Evolutionary conservation across 169 alveolate species (phyloP).

Genomic region (Plasmodium berghei): DNA sequence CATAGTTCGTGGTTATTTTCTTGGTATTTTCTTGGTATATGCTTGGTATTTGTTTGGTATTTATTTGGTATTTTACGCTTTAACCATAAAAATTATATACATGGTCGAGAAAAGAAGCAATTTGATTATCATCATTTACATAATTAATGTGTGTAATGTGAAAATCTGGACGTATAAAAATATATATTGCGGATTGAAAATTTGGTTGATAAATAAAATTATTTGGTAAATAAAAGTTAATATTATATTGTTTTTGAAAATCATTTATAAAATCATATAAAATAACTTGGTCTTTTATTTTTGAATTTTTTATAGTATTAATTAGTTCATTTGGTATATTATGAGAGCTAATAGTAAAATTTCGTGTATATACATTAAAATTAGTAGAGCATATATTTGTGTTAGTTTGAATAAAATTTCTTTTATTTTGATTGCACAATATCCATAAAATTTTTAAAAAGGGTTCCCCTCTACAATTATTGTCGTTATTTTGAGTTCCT

Average conservation of each 20-base stretch:
- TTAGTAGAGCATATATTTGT: neutral
- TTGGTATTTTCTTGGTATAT: too few relatives aligned
- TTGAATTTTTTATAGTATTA: conserved; percentile 20
- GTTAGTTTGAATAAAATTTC: neutral
- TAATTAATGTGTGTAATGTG: conserved; percentile 60
- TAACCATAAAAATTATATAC: conserved; percentile 42
- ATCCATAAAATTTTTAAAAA: conserved; percentile 28
- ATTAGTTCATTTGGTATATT: conserved; percentile 4
- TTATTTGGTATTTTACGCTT: too few relatives aligned
- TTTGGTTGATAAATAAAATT: neutral
- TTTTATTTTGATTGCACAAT: conserved; percentile 19
- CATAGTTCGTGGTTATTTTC: too few relatives aligned
- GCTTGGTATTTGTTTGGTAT: too few relatives aligned
- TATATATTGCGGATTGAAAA: conserved; percentile 39
- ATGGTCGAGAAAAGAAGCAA: conserved; percentile 24
- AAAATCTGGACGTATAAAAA: conserved; percentile 41
- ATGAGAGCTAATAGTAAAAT: conserved; percentile 5
- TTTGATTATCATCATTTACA: conserved; percentile 26
- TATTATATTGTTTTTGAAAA: conserved; percentile 37
- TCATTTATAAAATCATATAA: conserved; percentile 42
- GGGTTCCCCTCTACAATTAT: neutral
- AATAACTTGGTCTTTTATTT: conserved; percentile 16
- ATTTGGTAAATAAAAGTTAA: conserved; percentile 16
- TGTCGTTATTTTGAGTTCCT: too few relatives aligned
- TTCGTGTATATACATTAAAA: neutral